Evolutionary conservation across 257 asterid genomes (phyloP).

Genomic region (Solanum tarapatanum): DNA sequence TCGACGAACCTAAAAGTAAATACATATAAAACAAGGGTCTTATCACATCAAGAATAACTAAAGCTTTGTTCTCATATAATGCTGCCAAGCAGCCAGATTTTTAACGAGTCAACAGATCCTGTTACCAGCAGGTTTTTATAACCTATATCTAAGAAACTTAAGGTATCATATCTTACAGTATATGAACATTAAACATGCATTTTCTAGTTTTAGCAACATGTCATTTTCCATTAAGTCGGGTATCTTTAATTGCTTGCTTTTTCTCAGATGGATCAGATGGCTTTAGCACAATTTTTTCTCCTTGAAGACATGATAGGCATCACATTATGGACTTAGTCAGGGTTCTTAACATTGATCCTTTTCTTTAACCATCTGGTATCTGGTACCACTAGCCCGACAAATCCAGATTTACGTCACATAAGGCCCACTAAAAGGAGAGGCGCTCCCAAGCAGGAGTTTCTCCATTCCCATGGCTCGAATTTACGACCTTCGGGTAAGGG

Average conservation of each 20-base stretch:
- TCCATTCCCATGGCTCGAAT: neutral
- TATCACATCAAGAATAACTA: neutral
- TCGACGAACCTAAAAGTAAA: conserved; percentile 58
- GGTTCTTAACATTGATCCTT: neutral
- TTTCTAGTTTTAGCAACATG: neutral
- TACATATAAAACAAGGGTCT: neutral
- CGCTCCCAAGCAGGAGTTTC: neutral
- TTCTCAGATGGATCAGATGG: neutral
- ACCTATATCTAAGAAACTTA: neutral
- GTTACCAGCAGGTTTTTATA: neutral
- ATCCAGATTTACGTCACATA: neutral
- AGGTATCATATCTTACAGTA: neutral
- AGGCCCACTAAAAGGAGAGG: neutral
- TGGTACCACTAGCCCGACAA: neutral
- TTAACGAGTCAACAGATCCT: neutral
- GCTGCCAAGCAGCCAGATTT: neutral
- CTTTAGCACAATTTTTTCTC: neutral
- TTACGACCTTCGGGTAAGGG: neutral
- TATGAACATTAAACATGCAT: neutral
- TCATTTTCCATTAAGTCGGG: neutral
- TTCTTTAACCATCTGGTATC: neutral
- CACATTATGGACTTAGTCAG: neutral
- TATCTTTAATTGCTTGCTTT: neutral
- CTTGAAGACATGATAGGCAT: neutral
- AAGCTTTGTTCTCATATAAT: neutral